These are phyloP conservation scores for Claviceps sp. DNA, from an alignment of 2,329 filamentous ascomycete species.

Conservation along the genomic window DNA sequence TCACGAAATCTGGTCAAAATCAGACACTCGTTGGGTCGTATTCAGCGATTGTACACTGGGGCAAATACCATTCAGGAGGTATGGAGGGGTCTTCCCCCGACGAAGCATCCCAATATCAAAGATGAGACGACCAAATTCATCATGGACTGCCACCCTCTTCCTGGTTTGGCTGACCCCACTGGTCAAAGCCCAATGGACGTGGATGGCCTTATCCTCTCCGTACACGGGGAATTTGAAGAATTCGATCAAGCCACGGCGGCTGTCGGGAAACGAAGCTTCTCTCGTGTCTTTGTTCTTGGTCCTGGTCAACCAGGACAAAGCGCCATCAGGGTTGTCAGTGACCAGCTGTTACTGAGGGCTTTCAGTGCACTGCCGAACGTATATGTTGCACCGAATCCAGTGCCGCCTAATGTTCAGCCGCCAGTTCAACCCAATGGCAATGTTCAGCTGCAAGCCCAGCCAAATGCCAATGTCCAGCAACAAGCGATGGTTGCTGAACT, in stretches of 20 bases:
- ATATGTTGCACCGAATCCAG: constrained; percentile 17
- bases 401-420: background rate
- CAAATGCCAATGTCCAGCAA: constrained; percentile 30
- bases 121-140: constrained; percentile 60
- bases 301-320: constrained; percentile 54
- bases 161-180: constrained; percentile 56
- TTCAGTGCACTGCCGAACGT: constrained; percentile 40
- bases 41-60: constrained; percentile 54
- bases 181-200: constrained; percentile 53
- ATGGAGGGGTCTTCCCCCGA: constrained; percentile 59
- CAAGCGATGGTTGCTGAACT: constrained; percentile 64
- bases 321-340: constrained; percentile 62
- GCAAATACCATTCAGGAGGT: constrained; percentile 48
- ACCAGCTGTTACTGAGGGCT: constrained; percentile 61
- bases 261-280: constrained; percentile 62
- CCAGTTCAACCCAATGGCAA: constrained; percentile 9
- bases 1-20: constrained; percentile 69
- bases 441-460: constrained; percentile 39
- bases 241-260: constrained; percentile 41
- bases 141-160: constrained; percentile 66
- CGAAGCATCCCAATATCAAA: constrained; percentile 59
- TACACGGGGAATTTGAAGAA: constrained; percentile 81
- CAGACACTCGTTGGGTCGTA: constrained; percentile 42
- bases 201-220: constrained; percentile 61
- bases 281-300: constrained; percentile 66